Base-by-base conservation (phyloP, 2,329 filamentous ascomycete genomes). In the Claviceps capensis region DNA sequence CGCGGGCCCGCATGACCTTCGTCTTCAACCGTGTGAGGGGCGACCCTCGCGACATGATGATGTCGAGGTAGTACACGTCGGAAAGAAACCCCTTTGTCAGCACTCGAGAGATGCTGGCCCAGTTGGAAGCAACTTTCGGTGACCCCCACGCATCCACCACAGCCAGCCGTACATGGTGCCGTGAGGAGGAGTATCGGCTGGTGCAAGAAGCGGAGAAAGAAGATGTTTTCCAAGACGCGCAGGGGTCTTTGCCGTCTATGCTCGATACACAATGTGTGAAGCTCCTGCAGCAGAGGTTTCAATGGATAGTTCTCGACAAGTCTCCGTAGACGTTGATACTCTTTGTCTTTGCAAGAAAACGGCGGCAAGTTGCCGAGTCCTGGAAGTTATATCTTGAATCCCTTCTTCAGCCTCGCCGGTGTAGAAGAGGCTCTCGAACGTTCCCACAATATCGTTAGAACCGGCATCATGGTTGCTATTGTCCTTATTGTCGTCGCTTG, bases 341-440 rank as follows among this genome's bases (percentile, higher is more conserved):
- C 47, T 37, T 52, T 57, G 19, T 56, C 52, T 2, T 51, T 52
- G 8, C 11, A n/a, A n/a, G 1, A 13, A 9, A 1, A 42, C 7
- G 13, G 13, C 30, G 2, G 30, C 42, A 22, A 53, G 37, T 4
- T 48, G 1, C 7, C 7, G 7, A n/a, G 6, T 45, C 26, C 37
- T 36, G 17, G 23, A 16, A 37, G 42, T 4, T 34, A 34, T 11
- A 1, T 55, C 14, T 19, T 2, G 38, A 7, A 49, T 45, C 1
- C 41, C 36, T 3, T 46, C 30, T 0, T 52, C 48, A 2, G 47
- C 38, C 14, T 44, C 42, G 42, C 19, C 17, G 5, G 42, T 44
- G n/a, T 43, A 23, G 3, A 59, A 61, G 7, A 67, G 52, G 34
- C 57, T 54, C 49, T 54, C 59, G 54, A 63, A 65, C 13, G 61